Evolutionary conservation across 2,329 filamentous ascomycete species (phyloP).

Genomic region (Nemania serpens): DNA sequence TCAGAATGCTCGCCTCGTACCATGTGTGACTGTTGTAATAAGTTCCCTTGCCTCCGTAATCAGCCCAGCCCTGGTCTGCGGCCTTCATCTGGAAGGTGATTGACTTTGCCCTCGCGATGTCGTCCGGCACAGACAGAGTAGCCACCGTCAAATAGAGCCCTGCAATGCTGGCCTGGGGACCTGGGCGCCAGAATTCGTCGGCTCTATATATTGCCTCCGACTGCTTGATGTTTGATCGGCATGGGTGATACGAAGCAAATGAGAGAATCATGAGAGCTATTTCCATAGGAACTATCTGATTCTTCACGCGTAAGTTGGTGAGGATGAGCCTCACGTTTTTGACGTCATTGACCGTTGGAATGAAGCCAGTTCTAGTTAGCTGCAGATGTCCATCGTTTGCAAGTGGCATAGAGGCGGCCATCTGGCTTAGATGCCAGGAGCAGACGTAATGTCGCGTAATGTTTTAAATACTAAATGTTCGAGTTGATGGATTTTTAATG

Average conservation of each 20-base stretch:
- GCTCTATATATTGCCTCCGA: slow-evolving; percentile 2
- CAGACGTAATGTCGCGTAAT: not conserved
- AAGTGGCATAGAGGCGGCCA: not conserved
- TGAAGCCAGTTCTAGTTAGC: slow-evolving; percentile 8
- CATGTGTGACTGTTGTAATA: slow-evolving; percentile 32
- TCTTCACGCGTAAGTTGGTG: not conserved
- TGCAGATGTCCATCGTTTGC: not conserved
- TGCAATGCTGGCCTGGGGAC: slow-evolving; percentile 3
- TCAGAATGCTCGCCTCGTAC: slow-evolving; percentile 32
- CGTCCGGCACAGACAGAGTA: slow-evolving; percentile 5
- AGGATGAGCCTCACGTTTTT: slow-evolving; percentile 4
- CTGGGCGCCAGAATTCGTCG: slow-evolving; percentile 6
- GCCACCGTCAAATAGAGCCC: slow-evolving; percentile 8
- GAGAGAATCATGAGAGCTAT: slow-evolving; percentile 14
- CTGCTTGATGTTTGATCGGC: not conserved
- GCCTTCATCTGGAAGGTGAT: slow-evolving; percentile 31
- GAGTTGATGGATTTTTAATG: too few relatives aligned
- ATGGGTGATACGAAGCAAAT: slow-evolving; percentile 6
- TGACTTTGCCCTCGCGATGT: slow-evolving; percentile 9
- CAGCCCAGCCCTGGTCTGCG: slow-evolving; percentile 31
- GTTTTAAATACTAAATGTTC: too few relatives aligned
- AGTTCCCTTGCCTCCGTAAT: slow-evolving; percentile 24
- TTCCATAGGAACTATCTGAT: slow-evolving; percentile 9
- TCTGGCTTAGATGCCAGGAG: not conserved
- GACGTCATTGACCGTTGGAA: slow-evolving; percentile 11